Percentiles rank a stretch among this genome's conserved stretches.
Evolutionary conservation across 768 basidiomycete genomes (phyloP).

Genomic region (Mycena latifolia): DNA sequence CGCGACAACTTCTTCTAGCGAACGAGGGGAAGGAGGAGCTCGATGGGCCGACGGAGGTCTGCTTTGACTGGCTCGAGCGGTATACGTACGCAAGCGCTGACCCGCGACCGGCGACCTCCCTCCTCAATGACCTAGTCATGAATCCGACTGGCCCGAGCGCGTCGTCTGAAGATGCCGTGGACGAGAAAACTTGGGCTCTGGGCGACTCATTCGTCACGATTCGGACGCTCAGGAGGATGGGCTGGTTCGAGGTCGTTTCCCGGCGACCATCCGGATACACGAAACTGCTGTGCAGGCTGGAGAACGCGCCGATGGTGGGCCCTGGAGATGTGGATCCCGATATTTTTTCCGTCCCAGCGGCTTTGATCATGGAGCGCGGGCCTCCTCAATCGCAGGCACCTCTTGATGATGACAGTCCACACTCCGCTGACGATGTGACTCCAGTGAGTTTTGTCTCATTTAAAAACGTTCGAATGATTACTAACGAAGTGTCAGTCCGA

Average conservation of each 20-base stretch:
- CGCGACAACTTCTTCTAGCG: constrained; percentile 86
- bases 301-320: constrained; percentile 90
- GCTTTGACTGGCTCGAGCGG: constrained; percentile 96
- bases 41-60: constrained; percentile 94
- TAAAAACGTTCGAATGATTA: neutral
- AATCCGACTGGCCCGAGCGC: constrained; percentile 54
- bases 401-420: constrained; percentile 31
- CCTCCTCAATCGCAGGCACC: constrained; percentile 48
- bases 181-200: constrained; percentile 86
- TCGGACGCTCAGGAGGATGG: constrained; percentile 74
- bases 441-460: constrained; percentile 15
- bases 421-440: constrained; percentile 2
- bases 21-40: constrained; percentile 80
- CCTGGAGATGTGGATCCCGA: constrained; percentile 90
- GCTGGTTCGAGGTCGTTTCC: constrained; percentile 91
- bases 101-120: constrained; percentile 85
- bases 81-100: constrained; percentile 96
- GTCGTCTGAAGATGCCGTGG: constrained; percentile 53
- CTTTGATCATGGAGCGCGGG: constrained; percentile 78
- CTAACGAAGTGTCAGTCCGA: constrained; percentile 29
- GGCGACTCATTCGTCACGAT: constrained; percentile 91
- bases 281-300: constrained; percentile 84
- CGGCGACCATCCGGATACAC: constrained; percentile 92
- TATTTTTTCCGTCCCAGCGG: constrained; percentile 75
- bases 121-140: constrained; percentile 85